Percentiles rank a stretch among this genome's conserved stretches.
Evolutionary conservation across 2,329 filamentous ascomycete species (phyloP).

Genomic region (Lachnellula subtilissima): DNA sequence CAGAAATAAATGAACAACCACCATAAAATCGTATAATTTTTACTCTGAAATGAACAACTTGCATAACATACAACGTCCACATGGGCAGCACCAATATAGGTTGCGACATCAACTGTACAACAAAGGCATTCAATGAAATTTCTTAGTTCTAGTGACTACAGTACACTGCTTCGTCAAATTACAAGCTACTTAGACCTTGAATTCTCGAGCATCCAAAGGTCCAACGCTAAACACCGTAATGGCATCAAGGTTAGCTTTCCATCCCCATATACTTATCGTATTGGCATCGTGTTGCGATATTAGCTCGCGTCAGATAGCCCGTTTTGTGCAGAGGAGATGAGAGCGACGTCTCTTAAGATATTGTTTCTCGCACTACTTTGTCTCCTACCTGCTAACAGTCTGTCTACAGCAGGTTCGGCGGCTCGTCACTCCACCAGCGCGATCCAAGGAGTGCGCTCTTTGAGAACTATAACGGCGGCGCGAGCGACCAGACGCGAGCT

Average conservation of each 20-base stretch:
- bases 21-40: neutral
- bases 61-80: neutral
- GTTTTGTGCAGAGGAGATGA: neutral
- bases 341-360: neutral
- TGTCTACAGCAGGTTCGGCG: constrained; percentile 52
- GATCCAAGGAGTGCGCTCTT: constrained; percentile 69
- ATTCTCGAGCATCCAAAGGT: neutral
- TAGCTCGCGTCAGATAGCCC: neutral
- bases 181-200: neutral
- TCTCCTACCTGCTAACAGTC: constrained; percentile 1
- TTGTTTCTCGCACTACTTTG: neutral
- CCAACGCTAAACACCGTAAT: constrained; percentile 16
- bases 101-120: neutral
- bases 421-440: constrained; percentile 67
- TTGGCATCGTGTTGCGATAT: neutral
- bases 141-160: neutral
- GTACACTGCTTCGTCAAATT: neutral
- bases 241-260: constrained; percentile 25
- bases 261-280: neutral
- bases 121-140: neutral
- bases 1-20: neutral
- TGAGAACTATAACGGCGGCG: constrained; percentile 63
- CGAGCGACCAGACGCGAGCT: neutral
- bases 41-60: neutral
- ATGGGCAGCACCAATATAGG: neutral